These are phyloP conservation scores for Austroboletus niveus DNA, from an alignment of 1,284 basidiomycete genomes.

Conservation along the genomic window DNA sequence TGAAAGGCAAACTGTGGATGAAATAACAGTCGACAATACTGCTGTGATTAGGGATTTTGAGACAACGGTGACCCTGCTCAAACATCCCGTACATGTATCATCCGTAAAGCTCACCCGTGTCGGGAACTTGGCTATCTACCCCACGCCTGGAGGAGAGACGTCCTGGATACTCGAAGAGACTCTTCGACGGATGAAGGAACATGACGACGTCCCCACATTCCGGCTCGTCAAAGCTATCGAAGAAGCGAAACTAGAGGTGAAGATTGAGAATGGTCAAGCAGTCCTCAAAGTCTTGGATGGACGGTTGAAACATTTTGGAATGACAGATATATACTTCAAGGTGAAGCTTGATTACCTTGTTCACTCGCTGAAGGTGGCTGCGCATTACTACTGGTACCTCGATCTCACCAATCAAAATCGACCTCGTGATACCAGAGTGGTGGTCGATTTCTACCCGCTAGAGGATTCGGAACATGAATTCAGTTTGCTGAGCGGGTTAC, in stretches of 20 bases:
- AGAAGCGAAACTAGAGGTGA: slow-evolving; percentile 11
- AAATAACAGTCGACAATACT: slow-evolving; percentile 1
- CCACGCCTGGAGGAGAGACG: not conserved
- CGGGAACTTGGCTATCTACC: slow-evolving; percentile 10
- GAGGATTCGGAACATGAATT: slow-evolving; percentile 1
- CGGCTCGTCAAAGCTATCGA: not conserved
- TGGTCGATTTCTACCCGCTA: slow-evolving; percentile 16
- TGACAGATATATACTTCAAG: slow-evolving; percentile 1
- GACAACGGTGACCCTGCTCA: slow-evolving; percentile 4
- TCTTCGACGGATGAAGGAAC: not conserved
- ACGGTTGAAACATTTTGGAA: slow-evolving; percentile 9
- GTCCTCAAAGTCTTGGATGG: slow-evolving; percentile 13
- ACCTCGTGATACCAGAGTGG: not conserved
- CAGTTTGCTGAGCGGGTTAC: slow-evolving; percentile 6
- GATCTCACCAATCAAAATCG: slow-evolving; percentile 7
- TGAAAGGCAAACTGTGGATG: not conserved
- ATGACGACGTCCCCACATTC: not conserved
- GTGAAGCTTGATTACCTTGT: not conserved
- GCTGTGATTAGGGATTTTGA: slow-evolving; percentile 16
- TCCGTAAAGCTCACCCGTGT: slow-evolving; percentile 15
- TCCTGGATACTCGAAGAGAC: slow-evolving; percentile 1
- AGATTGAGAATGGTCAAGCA: slow-evolving; percentile 2
- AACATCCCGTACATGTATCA: not conserved
- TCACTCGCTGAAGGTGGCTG: slow-evolving; percentile 6
- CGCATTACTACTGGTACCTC: slow-evolving; percentile 26